Conservation (phyloP, 176 grass and related monocot species). For the Hsuehochloa calcarea region DNA sequence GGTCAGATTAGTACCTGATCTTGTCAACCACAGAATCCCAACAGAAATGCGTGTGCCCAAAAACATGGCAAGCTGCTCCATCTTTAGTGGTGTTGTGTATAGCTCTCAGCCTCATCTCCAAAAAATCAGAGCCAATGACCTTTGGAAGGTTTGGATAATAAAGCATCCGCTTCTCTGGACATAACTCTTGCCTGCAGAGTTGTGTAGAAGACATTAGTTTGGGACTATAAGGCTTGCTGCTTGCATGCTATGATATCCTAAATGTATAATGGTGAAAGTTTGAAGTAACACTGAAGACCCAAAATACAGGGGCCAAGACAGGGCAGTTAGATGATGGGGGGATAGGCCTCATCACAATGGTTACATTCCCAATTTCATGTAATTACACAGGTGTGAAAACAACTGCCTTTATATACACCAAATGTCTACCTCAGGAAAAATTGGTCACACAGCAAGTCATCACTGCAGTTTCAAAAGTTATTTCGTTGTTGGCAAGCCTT, state of each 20-base stretch:
- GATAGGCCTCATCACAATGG: not conserved
- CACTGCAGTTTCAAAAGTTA: not conserved
- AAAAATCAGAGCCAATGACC: conserved; percentile 80
- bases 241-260: not conserved
- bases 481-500: not conserved
- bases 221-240: not conserved
- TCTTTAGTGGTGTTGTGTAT: conserved; percentile 52
- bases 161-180: conserved; percentile 98
- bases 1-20: conserved; percentile 65
- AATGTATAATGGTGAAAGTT: conserved; percentile 6
- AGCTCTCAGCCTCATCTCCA: conserved; percentile 72
- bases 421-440: not conserved
- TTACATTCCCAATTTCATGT: not conserved
- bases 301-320: conserved; percentile 1
- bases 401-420: not conserved
- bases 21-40: conserved; percentile 80
- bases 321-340: not conserved
- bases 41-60: conserved; percentile 96
- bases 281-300: not conserved
- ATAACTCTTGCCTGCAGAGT: conserved; percentile 81
- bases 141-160: conserved; percentile 94
- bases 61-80: conserved; percentile 73
- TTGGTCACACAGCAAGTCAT: not conserved
- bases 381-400: not conserved
- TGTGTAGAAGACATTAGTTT: not conserved